Evolutionary conservation across 805 yeast genomes (phyloP), one percentile per base, ranked within the genome.

Genomic region (Naumovozyma castellii): DNA sequence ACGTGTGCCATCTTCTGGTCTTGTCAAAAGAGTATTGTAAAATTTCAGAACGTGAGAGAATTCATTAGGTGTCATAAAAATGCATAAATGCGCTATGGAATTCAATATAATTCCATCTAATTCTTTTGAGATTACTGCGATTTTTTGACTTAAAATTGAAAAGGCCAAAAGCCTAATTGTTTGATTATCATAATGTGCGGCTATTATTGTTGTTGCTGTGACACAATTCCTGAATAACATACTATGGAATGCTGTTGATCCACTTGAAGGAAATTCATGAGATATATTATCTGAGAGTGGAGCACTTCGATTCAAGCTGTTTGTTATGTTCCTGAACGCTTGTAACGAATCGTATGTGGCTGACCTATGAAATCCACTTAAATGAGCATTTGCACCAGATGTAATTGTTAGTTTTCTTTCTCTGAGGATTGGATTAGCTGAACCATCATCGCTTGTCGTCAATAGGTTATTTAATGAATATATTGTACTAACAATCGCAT

Each of bases 381-480:
- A 29, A n/a, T n/a, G 13, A 9, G 15, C 15, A 29, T 9, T 29
- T n/a, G 34, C 40, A 3, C 43, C 35, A 4, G 57, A 43, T 1
- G 41, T 45, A 16, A 56, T 48, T 19, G 66, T 61, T 36, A 63
- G 34, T 40, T 57, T 57, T 30, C 66, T 52, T 32, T 62, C 67
- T 39, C 61, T 61, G 16, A 61, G 42, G 3, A 59, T 62, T 36
- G 50, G 57, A 32, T 43, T 65, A 39, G 54, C 66, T 37, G 54
- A 56, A 38, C 60, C 71, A 47, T 64, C 72, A 43, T 62, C 73
- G 13, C 72, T 78, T 39, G 69, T 73, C 38, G 80, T 73, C 25
- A 90, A 62, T 43, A 83, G 59, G 56, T 92, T 92, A 15, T 84
- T 76, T 46, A 90, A 68, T 0, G 94, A 78, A 61, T 92, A 92